Conservation (phyloP, 2,329 filamentous ascomycete species). For the Graphilbum fragrans region DNA sequence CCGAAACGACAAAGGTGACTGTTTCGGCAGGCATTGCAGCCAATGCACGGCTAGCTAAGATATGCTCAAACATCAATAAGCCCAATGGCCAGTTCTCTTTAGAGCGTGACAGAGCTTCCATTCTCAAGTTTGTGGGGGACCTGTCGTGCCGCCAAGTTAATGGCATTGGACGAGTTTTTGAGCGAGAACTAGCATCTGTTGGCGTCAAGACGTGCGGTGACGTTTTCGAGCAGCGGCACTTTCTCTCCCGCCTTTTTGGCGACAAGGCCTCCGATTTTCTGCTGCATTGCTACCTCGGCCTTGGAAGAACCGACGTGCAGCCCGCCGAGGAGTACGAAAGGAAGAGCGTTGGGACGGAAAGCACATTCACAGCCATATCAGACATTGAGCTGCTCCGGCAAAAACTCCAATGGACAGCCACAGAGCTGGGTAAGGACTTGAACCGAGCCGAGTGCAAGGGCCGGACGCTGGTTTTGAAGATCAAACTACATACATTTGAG, state of each 20-base stretch:
- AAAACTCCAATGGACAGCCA: constrained; percentile 69
- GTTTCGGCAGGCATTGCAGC: constrained; percentile 90
- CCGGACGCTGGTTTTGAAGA: constrained; percentile 79
- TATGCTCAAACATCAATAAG: constrained; percentile 91
- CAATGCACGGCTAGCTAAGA: constrained; percentile 89
- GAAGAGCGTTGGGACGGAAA: constrained; percentile 89
- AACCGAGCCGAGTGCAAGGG: constrained; percentile 71
- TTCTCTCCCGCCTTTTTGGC: constrained; percentile 68
- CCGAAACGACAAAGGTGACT: constrained; percentile 67
- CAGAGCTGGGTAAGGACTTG: constrained; percentile 80
- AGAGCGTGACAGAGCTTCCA: constrained; percentile 55
- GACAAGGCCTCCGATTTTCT: constrained; percentile 86
- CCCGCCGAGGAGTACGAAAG: constrained; percentile 83
- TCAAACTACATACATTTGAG: constrained; percentile 91
- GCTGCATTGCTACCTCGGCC: constrained; percentile 69
- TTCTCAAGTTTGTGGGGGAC: constrained; percentile 76
- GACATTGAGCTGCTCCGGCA: constrained; percentile 56
- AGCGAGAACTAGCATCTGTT: constrained; percentile 78
- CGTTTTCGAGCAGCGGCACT: constrained; percentile 64
- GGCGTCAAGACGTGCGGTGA: constrained; percentile 83
- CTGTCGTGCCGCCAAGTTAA: constrained; percentile 86
- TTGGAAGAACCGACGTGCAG: constrained; percentile 74
- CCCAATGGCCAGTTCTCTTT: constrained; percentile 85
- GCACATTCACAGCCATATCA: constrained; percentile 74
- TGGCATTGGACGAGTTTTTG: constrained; percentile 86